Base-by-base conservation (phyloP, 2,329 filamentous ascomycete species). In the Neonectria sp. region DNA sequence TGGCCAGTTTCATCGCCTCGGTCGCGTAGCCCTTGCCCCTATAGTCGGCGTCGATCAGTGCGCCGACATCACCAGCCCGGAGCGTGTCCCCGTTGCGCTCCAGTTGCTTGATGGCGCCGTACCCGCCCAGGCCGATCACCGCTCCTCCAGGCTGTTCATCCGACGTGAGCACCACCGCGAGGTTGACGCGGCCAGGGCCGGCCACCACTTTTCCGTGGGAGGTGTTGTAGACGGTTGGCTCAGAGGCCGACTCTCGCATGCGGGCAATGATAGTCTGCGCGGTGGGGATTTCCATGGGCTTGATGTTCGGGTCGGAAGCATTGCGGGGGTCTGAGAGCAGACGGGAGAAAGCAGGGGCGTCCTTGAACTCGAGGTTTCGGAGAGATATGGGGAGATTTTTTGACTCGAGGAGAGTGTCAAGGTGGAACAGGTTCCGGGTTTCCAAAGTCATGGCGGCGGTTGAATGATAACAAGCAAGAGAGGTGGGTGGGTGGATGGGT, bases 311-410 rank as follows among this genome's bases (percentile, higher is more conserved):
- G 46, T 65, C 63, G 3, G 63, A 46, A 29, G 57, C 45, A 31
- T 56, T 60, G 52, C 57, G 63, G 13, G 57, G 57, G n/a, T 65
- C 63, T 5, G 63, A 65, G 57, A 65, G 57, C 11, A 65, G 46
- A 17, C 46, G 63, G 2, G 63, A 52, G 17, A 65, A 57, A 9
- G 52, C 27, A 3, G 45, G n/a, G n/a, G 63, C 63, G 25, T 65
- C 63, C 9, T 43, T 21, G 15, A 24, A 35, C 13, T 53, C 25
- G 11, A 65, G 21, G 24, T 51, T 56, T 21, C 57, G 63, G 35
- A 65, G 57, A 31, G 33, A 24, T n/a, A 65, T 61, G 6, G 63
- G 27, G 12, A 53, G 15, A 2, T 29, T 17, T 33, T 52, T 45
- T 4, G 63, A 65, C 35, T 52, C 52, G 21, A 65, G 17, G 15